Evolutionary conservation across 2,329 filamentous ascomycete genomes (phyloP), one percentile per base, ranked within the genome.

Genomic region (Alternaria longipes): DNA sequence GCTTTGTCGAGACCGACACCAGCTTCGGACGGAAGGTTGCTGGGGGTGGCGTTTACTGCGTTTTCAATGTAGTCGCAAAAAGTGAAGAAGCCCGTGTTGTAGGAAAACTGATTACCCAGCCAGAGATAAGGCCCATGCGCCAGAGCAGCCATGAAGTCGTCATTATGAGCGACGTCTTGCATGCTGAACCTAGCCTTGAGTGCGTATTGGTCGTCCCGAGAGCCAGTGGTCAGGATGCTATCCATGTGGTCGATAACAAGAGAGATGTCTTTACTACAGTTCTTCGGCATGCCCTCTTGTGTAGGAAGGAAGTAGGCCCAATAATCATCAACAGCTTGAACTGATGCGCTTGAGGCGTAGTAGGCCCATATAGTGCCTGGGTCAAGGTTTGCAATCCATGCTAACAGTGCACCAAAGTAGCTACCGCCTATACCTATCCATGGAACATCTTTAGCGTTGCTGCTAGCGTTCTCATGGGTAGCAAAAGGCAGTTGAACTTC

Each of bases 91-190:
- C 34, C 22, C 8, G 47, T 51, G 20, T 38, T 24, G 32, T 38
- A 24, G 3, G 30, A 24, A 22, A 51, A 51, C 32, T 51, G 47
- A 24, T n/a, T 51, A 8, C 34, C 47, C 16, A 51, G 22, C 47
- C 47, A 51, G 8, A 38, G 34, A 36, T 51, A 36, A 18, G 32
- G 47, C 20, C 34, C 32, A 38, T 11, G 34, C 8, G 30, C 22
- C 5, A 51, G 32, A 8, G 47, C 34, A 3, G 12, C 16, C 30
- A 51, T 36, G 14, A 51, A 51, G 32, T 51, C 32, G 30, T 51
- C 32, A 32, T 38, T 51, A 8, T 51, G 47, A 28, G 47, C 16
- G 47, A 51, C 30, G 14, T 51, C 34, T 28, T 51, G 47, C 47
- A 38, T 36, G 16, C 20, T n/a, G 18, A 51, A 38, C 12, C 12